Conservation (phyloP, 345 rosid genomes). For the Cardamine resedifolia region DNA sequence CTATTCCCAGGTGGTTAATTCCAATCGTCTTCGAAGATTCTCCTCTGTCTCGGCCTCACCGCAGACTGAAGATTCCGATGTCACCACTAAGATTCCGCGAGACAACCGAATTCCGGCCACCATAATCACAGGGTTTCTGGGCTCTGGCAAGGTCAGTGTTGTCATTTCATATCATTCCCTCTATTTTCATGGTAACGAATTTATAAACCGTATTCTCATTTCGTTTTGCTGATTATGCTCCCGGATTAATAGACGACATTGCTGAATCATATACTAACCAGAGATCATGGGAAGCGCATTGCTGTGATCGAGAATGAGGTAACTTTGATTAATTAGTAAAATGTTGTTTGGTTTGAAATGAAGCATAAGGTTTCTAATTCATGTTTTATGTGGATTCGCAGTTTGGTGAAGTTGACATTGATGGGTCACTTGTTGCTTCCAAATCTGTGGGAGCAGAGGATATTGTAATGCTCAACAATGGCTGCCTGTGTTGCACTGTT, state of each 20-base stretch:
- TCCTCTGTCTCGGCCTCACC: slow-evolving; percentile 55
- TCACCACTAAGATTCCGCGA: slow-evolving; percentile 65
- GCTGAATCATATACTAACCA: slow-evolving; percentile 90
- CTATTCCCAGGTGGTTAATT: slow-evolving; percentile 27
- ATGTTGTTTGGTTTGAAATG: not conserved
- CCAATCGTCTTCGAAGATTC: slow-evolving; percentile 43
- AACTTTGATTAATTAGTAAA: not conserved
- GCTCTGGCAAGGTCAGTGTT: slow-evolving; percentile 78
- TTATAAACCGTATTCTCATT: not conserved
- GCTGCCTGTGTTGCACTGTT: slow-evolving; percentile 96
- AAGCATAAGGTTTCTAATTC: not conserved
- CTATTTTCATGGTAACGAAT: not conserved
- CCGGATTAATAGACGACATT: slow-evolving; percentile 70
- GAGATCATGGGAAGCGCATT: slow-evolving; percentile 92
- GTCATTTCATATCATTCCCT: not conserved
- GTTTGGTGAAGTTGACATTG: slow-evolving; percentile 96
- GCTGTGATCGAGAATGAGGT: slow-evolving; percentile 99
- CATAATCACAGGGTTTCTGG: slow-evolving; percentile 88
- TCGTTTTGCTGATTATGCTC: not conserved
- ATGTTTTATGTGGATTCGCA: slow-evolving; percentile 36
- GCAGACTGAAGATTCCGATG: slow-evolving; percentile 59
- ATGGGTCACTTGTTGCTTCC: slow-evolving; percentile 93
- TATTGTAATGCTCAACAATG: slow-evolving; percentile 92
- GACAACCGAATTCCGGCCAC: slow-evolving; percentile 95
- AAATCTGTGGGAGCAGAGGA: slow-evolving; percentile 86